These are phyloP conservation scores for Reutealis trisperma DNA, from an alignment of 345 rosid species.

Conservation along the genomic window DNA sequence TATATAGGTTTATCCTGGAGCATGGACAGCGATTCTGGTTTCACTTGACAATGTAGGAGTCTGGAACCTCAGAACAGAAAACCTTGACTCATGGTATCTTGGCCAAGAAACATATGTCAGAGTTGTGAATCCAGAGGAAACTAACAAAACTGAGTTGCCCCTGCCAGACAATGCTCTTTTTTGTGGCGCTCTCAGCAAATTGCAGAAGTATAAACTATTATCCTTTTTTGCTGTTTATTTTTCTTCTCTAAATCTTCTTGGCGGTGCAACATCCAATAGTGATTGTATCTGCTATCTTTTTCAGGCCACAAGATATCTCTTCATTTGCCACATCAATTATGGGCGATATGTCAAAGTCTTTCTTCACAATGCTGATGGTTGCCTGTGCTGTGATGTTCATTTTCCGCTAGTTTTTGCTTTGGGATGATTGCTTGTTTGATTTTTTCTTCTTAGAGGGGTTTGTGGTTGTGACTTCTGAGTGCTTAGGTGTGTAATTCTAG, in stretches of 20 bases:
- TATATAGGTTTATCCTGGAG: slow-evolving; percentile 91
- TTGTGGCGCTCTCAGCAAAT: slow-evolving; percentile 72
- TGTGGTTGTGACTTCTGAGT: slow-evolving; percentile 33
- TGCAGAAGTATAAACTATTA: slow-evolving; percentile 57
- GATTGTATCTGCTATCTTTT: slow-evolving; percentile 12
- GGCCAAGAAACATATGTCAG: slow-evolving; percentile 97
- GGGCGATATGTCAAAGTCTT: slow-evolving; percentile 27
- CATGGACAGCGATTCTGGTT: slow-evolving; percentile 88
- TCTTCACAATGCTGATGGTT: slow-evolving; percentile 37
- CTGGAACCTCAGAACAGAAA: slow-evolving; percentile 95
- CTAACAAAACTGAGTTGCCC: slow-evolving; percentile 87
- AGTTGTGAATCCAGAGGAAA: slow-evolving; percentile 83
- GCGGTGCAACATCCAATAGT: slow-evolving; percentile 8
- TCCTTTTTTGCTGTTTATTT: background rate
- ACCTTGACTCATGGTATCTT: slow-evolving; percentile 96
- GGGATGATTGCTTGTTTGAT: slow-evolving; percentile 21
- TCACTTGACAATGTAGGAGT: slow-evolving; percentile 96
- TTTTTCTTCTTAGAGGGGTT: slow-evolving; percentile 25
- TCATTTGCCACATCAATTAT: slow-evolving; percentile 41
- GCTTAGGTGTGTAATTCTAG: slow-evolving; percentile 41
- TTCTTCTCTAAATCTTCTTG: background rate
- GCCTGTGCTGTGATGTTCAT: slow-evolving; percentile 22
- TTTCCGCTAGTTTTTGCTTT: slow-evolving; percentile 23
- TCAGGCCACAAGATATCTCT: slow-evolving; percentile 81
- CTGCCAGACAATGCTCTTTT: slow-evolving; percentile 82